Evolutionary conservation across 2,329 filamentous ascomycete genomes (phyloP).

Genomic region (Beauveria sp.): DNA sequence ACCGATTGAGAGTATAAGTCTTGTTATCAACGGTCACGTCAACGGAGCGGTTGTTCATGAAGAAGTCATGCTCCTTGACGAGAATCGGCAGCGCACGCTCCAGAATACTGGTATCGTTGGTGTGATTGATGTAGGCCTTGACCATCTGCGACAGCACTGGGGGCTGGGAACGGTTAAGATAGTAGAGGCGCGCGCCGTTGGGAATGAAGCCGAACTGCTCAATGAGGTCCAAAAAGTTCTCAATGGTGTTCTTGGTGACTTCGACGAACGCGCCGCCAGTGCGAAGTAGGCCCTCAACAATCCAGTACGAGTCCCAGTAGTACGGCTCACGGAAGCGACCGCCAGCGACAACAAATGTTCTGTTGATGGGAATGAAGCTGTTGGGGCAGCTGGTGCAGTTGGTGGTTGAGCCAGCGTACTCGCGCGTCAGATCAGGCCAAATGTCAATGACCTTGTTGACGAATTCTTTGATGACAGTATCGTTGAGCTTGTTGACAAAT

Average conservation of each 20-base stretch:
- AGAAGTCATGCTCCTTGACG: constrained; percentile 57
- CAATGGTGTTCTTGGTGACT: constrained; percentile 59
- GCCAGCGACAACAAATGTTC: constrained; percentile 62
- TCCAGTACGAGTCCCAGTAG: constrained; percentile 67
- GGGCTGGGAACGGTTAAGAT: constrained; percentile 60
- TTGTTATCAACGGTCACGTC: constrained; percentile 36
- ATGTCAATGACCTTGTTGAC: constrained; percentile 57
- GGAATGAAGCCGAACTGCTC: constrained; percentile 59
- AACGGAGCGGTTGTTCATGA: constrained; percentile 52
- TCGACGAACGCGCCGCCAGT: constrained; percentile 56
- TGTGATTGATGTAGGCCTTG: constrained; percentile 54
- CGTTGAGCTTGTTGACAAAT: constrained; percentile 50
- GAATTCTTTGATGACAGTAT: constrained; percentile 53
- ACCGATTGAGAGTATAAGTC: constrained; percentile 51
- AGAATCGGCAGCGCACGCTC: constrained; percentile 54
- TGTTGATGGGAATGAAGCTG: constrained; percentile 59
- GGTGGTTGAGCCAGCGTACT: constrained; percentile 41
- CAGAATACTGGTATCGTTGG: constrained; percentile 54
- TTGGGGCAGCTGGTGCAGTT: constrained; percentile 53
- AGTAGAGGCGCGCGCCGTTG: constrained; percentile 61
- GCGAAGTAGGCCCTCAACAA: constrained; percentile 56
- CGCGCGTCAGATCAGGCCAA: constrained; percentile 60
- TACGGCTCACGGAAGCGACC: constrained; percentile 65
- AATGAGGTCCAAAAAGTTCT: constrained; percentile 62
- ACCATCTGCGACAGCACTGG: constrained; percentile 61